These are phyloP conservation scores for Monosporascus sp. DNA, from an alignment of 2,329 filamentous ascomycete species.

Conservation along the genomic window DNA sequence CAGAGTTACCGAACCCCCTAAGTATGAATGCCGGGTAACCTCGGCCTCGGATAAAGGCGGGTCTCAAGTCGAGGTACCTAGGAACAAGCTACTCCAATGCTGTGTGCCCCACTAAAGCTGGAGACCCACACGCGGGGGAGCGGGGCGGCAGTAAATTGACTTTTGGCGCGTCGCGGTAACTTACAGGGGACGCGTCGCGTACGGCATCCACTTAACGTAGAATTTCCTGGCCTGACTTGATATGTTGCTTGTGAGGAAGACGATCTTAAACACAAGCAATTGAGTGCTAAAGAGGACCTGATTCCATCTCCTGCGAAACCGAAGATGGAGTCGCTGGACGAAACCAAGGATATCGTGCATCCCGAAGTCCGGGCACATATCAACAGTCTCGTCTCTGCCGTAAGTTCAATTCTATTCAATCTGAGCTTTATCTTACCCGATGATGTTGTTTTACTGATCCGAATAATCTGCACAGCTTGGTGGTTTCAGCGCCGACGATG, in stretches of 20 bases:
- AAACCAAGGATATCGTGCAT: conserved; percentile 63
- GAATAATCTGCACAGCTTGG: conserved; percentile 58
- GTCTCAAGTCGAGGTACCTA: background rate
- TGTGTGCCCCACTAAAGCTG: background rate
- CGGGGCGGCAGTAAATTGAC: background rate
- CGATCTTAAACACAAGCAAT: background rate
- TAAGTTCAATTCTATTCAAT: conserved; percentile 40
- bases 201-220: background rate
- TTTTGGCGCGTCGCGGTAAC: background rate
- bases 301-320: conserved; percentile 15
- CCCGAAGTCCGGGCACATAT: conserved; percentile 91
- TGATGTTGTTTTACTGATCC: conserved; percentile 4
- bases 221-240: no score
- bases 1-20: conserved; percentile 1
- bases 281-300: conserved; percentile 7
- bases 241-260: background rate
- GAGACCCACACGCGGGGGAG: background rate
- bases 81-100: no score
- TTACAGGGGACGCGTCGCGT: conserved; percentile 5
- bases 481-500: conserved; percentile 72
- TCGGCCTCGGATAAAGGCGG: conserved; percentile 24
- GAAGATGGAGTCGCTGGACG: conserved; percentile 50
- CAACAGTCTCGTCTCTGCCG: conserved; percentile 87
- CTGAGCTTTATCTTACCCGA: background rate
- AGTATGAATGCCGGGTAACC: conserved; percentile 19